phyloP scores from a whole-genome alignment of 2,329 filamentous ascomycete species.

The Verticillium longisporum region DNA sequence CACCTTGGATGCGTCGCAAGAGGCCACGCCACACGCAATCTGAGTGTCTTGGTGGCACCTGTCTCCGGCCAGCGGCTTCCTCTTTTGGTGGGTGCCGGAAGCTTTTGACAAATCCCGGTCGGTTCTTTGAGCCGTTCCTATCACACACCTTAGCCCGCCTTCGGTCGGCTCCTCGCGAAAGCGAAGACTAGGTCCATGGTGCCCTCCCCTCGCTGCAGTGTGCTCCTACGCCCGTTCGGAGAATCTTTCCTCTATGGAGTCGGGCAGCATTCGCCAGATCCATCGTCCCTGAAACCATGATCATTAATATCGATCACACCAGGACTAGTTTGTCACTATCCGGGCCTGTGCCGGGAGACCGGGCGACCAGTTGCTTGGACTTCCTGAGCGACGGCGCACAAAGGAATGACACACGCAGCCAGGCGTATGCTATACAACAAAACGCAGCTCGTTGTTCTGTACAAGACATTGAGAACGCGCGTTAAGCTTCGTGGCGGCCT shows the following conservation, averaged over 20 bases:
- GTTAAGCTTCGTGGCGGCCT: neutral
- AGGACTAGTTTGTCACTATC: neutral
- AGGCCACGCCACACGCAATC: neutral
- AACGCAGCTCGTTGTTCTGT: too few species aligned
- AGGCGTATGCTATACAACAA: too few species aligned
- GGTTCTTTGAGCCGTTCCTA: neutral
- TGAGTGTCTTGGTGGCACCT: neutral
- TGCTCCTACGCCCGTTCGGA: too few species aligned
- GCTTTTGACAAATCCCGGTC: neutral
- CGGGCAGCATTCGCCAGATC: too few species aligned
- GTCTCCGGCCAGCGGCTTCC: neutral
- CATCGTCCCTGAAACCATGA: neutral
- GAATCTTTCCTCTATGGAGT: too few species aligned
- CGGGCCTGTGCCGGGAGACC: neutral
- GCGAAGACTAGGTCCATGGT: neutral
- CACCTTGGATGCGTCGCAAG: neutral
- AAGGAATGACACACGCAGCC: too few species aligned
- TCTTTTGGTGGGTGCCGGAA: neutral
- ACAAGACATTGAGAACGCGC: neutral
- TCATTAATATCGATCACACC: neutral
- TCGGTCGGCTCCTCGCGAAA: neutral
- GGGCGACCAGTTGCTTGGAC: neutral
- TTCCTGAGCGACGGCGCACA: neutral
- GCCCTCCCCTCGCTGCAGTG: neutral
- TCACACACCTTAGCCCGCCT: neutral